Base-by-base conservation (phyloP, 192 early-diverging fungal species). In the Spizellomyces sp. region DNA sequence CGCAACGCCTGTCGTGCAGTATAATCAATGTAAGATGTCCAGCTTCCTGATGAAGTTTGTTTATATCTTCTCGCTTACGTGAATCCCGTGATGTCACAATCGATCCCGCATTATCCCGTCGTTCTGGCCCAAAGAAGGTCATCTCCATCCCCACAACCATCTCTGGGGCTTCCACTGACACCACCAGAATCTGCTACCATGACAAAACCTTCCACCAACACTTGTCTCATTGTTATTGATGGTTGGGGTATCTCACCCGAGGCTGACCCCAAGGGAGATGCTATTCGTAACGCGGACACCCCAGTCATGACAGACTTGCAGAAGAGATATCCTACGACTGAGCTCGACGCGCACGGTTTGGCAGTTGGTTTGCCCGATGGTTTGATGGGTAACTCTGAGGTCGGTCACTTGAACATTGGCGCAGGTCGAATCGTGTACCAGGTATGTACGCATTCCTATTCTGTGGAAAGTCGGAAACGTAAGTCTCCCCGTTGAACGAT, bases 361-460 rank as follows among this genome's bases (percentile, higher is more conserved):
- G 86, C 90, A 42, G 98, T 99, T 56, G 98, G 98, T 61, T 87
- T 99, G 44, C 96, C 96, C 10, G 96, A 95, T n/a, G 98, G 95
- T 8, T 86, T 98, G 62, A 99, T 99, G 98, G 98, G 96, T 66
- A 99, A 99, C 89, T 95, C 93, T 52, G 98, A 99, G 81, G 98
- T 99, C 52, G 98, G 98, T 9, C 98, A 99, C 75, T 80, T 98
- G 76, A 99, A 99, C 87, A 96, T 99, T 89, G 98, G 98, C 62
- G 98, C 98, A 57, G 98, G 98, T 44, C 90, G 98, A 47, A 87
- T 99, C 19, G 98, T 99, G 43, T 98, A 98, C 81, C 98, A 99
- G 85, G 90, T 90, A 81, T 62, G 73, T 70, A 43, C 55, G 12
- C 66, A 43, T 43, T 61, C 17, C 36, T 41, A 15, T 9, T 61